A percentile compares a stretch with the other conserved stretches of the same genome.
Evolutionary conservation across 176 grass and related monocot genomes (phyloP).

Genomic region (Aegilops tauschii): DNA sequence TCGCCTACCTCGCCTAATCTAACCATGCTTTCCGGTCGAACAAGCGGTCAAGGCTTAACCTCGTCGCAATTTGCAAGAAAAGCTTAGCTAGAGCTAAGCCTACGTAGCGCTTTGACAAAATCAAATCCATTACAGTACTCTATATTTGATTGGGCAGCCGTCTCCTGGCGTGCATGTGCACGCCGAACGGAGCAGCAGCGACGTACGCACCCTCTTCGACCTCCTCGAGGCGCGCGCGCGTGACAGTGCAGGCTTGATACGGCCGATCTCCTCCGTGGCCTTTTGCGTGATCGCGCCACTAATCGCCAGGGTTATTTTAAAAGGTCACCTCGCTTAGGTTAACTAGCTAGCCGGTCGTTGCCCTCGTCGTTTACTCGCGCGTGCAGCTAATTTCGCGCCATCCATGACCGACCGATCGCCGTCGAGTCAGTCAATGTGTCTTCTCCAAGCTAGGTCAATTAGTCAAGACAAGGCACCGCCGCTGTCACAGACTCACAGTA

Average conservation of each 20-base stretch:
- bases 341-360: no score
- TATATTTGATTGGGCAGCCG: conserved; percentile 11
- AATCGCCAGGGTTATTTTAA: background rate
- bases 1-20: background rate
- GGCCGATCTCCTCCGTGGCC: background rate
- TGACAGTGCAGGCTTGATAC: conserved; percentile 12
- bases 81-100: background rate
- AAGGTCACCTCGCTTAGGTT: background rate
- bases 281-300: conserved; percentile 19
- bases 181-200: no score
- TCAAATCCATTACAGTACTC: conserved; percentile 4
- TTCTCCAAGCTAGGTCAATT: conserved; percentile 11
- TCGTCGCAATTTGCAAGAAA: background rate
- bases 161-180: background rate
- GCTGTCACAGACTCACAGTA: no score
- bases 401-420: conserved; percentile 3
- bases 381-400: background rate
- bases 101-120: conserved; percentile 23
- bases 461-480: background rate
- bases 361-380: conserved; percentile 14
- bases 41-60: background rate
- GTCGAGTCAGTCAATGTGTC: conserved; percentile 9
- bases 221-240: background rate
- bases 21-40: conserved; percentile 4
- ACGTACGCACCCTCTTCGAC: background rate